Evolutionary conservation across 768 basidiomycete genomes (phyloP).

Genomic region (Russula brevipes): DNA sequence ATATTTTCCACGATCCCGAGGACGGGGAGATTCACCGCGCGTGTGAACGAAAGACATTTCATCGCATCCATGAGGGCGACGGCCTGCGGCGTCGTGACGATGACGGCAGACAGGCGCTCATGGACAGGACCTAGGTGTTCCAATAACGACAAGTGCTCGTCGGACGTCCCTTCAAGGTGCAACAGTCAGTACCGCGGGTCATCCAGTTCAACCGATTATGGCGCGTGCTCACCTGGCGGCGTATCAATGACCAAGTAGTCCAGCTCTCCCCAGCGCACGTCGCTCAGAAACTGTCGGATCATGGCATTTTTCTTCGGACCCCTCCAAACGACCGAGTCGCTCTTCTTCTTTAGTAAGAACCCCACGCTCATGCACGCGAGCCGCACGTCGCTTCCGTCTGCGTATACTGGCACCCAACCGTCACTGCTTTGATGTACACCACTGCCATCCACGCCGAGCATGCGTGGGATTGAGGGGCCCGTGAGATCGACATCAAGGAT

Average conservation of each 20-base stretch:
- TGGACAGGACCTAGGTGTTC: conserved; percentile 89
- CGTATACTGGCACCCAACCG: conserved; percentile 98
- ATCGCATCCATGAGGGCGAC: conserved; percentile 92
- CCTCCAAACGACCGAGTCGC: conserved; percentile 95
- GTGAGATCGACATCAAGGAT: conserved; percentile 47
- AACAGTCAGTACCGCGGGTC: not conserved
- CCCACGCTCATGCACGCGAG: conserved; percentile 96
- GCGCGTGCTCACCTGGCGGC: conserved; percentile 40
- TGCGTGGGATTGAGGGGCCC: conserved; percentile 90
- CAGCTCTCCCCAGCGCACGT: conserved; percentile 92
- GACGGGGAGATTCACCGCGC: conserved; percentile 78
- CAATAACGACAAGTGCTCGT: conserved; percentile 93
- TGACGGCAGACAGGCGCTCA: conserved; percentile 62
- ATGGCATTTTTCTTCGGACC: conserved; percentile 99
- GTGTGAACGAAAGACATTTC: conserved; percentile 95
- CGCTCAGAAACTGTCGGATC: conserved; percentile 92
- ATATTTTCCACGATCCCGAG: conserved; percentile 96
- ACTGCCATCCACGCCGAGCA: conserved; percentile 85
- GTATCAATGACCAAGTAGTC: conserved; percentile 82
- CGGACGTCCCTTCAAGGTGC: conserved; percentile 77
- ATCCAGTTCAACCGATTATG: not conserved
- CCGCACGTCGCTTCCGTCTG: conserved; percentile 68
- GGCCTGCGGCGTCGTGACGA: conserved; percentile 97
- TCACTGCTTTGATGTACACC: conserved; percentile 89
- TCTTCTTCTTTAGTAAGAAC: conserved; percentile 76